Base-by-base conservation (phyloP, 2,329 filamentous ascomycete genomes). In the Fusarium albidum region DNA sequence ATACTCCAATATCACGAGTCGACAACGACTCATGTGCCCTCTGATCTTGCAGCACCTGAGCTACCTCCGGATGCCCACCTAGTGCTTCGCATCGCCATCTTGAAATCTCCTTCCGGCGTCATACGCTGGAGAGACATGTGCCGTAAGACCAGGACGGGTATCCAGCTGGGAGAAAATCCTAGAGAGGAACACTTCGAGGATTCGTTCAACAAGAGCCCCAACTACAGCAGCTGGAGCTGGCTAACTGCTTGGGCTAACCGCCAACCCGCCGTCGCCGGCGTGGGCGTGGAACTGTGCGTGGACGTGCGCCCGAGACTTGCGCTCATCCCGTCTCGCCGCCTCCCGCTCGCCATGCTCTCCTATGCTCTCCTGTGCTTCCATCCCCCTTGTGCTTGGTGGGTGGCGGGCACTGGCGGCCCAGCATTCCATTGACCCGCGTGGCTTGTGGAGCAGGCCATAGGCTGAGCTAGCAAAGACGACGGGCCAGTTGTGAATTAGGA, bases 401-500 rank as follows among this genome's bases (percentile, higher is more conserved):
- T 49, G 49, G 48, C 51, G 46, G 42, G 39, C 31, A 33, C 33
- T 49, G 49, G 48, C 51, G 46, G 42, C 41, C 31, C 49, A 61
- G 48, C 61, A 66, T 65, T 66, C 65, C 59, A 55, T 58, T 57
- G 60, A 67, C 50, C 61, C 65, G 61, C 63, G 65, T 67, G 65
- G 65, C 65, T 65, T 68, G 65, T 66, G 65, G 65, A 68, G 57
- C 43, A 58, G 42, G 27, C 26, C 41, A 55, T 48, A 48, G 54
- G 54, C 59, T 49, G 50, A 48, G 53, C 50, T 62, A 63, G 61
- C 28, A 38, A 38, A 21, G 45, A 52, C 51, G 18, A 50, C 47
- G 15, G 55, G 46, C 46, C 47, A 48, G 32, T 46, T 53, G 57
- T 25, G 50, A 52, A 49, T 55, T 62, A 47, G 39, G 50, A 55